These are phyloP conservation scores for Scleromitrula shiraiana DNA, from an alignment of 2,329 filamentous ascomycete genomes.

Conservation along the genomic window DNA sequence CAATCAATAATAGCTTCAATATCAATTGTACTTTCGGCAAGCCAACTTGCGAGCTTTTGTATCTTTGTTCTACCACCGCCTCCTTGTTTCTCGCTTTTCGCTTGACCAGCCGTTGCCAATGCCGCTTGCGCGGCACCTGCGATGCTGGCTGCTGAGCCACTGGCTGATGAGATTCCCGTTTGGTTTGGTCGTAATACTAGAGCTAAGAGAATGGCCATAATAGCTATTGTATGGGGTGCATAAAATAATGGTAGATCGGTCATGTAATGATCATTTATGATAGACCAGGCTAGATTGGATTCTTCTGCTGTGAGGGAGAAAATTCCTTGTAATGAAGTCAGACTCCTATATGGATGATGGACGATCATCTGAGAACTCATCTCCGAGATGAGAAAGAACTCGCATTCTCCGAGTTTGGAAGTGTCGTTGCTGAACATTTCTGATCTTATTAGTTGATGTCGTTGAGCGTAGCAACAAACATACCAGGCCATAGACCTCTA, in stretches of 20 bases:
- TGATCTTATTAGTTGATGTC: conserved; percentile 21
- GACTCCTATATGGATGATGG: conserved; percentile 63
- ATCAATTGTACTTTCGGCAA: conserved; percentile 62
- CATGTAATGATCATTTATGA: conserved; percentile 67
- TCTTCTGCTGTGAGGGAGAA: conserved; percentile 58
- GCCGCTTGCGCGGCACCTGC: conserved; percentile 28
- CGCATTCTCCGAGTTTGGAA: conserved; percentile 64
- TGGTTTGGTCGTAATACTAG: conserved; percentile 56
- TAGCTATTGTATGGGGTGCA: conserved; percentile 60
- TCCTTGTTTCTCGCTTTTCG: conserved; percentile 21
- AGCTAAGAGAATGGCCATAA: conserved; percentile 62
- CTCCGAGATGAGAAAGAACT: conserved; percentile 66
- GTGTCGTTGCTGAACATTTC: conserved; percentile 57
- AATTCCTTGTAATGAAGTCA: conserved; percentile 52
- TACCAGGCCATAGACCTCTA: conserved; percentile 71
- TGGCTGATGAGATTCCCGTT: conserved; percentile 36
- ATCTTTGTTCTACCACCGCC: conserved; percentile 25
- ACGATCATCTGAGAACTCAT: conserved; percentile 68
- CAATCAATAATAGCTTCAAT: conserved; percentile 62
- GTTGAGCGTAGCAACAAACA: neutral
- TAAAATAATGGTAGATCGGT: conserved; percentile 62
- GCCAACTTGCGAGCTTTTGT: conserved; percentile 56
- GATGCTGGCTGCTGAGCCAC: conserved; percentile 29
- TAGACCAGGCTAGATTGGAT: conserved; percentile 55
- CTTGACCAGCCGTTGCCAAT: conserved; percentile 24